Evolutionary conservation across 192 early-diverging fungal species (phyloP).

Genomic region (Backusella morwellensis): DNA sequence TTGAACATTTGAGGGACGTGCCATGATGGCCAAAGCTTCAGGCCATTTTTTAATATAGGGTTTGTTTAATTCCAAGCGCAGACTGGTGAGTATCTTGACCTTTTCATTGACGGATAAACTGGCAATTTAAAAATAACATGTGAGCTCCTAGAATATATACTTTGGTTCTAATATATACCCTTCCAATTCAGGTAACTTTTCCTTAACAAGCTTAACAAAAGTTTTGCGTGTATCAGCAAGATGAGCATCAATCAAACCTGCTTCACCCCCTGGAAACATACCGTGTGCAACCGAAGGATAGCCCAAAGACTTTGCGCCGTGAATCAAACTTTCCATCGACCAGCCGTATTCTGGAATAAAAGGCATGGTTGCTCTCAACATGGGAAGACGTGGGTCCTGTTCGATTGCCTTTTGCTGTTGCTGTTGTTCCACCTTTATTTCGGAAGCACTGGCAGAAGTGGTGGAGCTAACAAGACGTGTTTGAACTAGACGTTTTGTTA

Average conservation of each 20-base stretch:
- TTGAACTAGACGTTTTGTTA: background rate
- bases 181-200: constrained; percentile 55
- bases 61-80: constrained; percentile 66
- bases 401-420: background rate
- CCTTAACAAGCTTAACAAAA: constrained; percentile 49
- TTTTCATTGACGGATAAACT: constrained; percentile 48
- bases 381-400: background rate
- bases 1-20: constrained; percentile 73
- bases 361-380: constrained; percentile 59
- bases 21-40: constrained; percentile 74
- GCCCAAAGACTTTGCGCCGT: constrained; percentile 65
- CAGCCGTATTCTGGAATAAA: constrained; percentile 75
- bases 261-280: constrained; percentile 59
- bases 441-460: background rate
- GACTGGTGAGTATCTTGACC: constrained; percentile 58
- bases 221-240: constrained; percentile 55
- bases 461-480: background rate
- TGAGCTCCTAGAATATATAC: background rate
- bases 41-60: constrained; percentile 79
- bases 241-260: constrained; percentile 76
- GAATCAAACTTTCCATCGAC: constrained; percentile 62
- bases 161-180: constrained; percentile 21
- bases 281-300: constrained; percentile 72
- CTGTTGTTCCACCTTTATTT: background rate
- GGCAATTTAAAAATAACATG: background rate